Evolutionary conservation across 1,139 yeast species (phyloP).

Genomic region (Blastobotrys serpentis): DNA sequence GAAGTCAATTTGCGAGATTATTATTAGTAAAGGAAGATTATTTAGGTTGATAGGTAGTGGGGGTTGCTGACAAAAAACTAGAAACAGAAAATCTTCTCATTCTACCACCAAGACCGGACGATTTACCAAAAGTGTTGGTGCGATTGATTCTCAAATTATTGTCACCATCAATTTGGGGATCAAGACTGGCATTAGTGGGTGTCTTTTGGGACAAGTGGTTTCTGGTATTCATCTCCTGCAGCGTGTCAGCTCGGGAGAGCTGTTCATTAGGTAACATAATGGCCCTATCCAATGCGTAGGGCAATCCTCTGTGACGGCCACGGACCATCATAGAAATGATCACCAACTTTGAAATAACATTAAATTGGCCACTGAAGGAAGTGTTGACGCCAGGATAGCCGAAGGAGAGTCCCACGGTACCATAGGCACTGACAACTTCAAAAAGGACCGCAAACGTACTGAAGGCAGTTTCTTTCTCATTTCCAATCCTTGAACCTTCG

Average conservation of each 20-base stretch:
- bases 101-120: slow-evolving; percentile 1
- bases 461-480: slow-evolving; percentile 46
- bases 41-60: slow-evolving; percentile 1
- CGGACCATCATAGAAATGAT: slow-evolving; percentile 87
- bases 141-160: not conserved
- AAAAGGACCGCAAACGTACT: slow-evolving; percentile 72
- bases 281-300: slow-evolving; percentile 91
- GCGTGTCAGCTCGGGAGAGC: slow-evolving; percentile 63
- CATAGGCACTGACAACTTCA: slow-evolving; percentile 92
- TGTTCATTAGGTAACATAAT: slow-evolving; percentile 78
- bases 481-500: slow-evolving; percentile 63
- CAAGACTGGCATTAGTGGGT: slow-evolving; percentile 6
- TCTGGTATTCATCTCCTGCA: slow-evolving; percentile 29
- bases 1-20: no score
- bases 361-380: slow-evolving; percentile 73
- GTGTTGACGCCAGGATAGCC: slow-evolving; percentile 71
- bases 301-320: slow-evolving; percentile 96
- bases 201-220: slow-evolving; percentile 10
- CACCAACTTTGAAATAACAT: slow-evolving; percentile 72
- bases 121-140: not conserved
- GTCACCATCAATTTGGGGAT: not conserved
- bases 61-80: not conserved
- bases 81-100: slow-evolving; percentile 7
- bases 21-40: not conserved
- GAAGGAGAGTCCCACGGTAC: slow-evolving; percentile 88